These are phyloP conservation scores for Claviceps paspali DNA, from an alignment of 2,329 filamentous ascomycete genomes.

Conservation along the genomic window DNA sequence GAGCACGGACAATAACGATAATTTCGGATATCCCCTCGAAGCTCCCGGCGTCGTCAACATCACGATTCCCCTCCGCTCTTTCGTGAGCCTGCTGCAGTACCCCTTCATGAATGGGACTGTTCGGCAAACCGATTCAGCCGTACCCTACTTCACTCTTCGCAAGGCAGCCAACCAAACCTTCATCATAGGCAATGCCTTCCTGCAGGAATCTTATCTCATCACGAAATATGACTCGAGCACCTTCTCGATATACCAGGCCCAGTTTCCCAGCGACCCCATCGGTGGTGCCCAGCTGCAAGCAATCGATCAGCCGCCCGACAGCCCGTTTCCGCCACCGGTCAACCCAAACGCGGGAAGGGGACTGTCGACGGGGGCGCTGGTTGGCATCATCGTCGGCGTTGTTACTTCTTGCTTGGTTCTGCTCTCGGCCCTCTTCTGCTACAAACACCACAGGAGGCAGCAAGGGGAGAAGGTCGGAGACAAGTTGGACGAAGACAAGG, in stretches of 20 bases:
- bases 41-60: constrained; percentile 39
- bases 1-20: constrained; percentile 36
- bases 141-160: constrained; percentile 52
- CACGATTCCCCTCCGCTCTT: constrained; percentile 35
- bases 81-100: constrained; percentile 33
- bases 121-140: constrained; percentile 26
- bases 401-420: constrained; percentile 17
- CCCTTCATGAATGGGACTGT: constrained; percentile 30
- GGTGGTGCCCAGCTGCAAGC: constrained; percentile 24
- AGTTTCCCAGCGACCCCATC: constrained; percentile 29
- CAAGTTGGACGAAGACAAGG: constrained; percentile 20
- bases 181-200: constrained; percentile 51
- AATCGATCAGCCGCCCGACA: constrained; percentile 28
- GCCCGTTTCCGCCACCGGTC: constrained; percentile 29
- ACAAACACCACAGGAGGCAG: constrained; percentile 20
- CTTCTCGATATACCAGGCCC: constrained; percentile 41
- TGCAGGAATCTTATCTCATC: constrained; percentile 52
- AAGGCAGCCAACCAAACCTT: constrained; percentile 35
- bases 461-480: constrained; percentile 10
- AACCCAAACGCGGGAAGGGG: constrained; percentile 8
- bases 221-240: constrained; percentile 37
- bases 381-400: constrained; percentile 30
- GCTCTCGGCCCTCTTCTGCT: constrained; percentile 18
- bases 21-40: constrained; percentile 33
- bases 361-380: constrained; percentile 26